Base-by-base conservation (phyloP, 257 asterid genomes). In the Solanum neorickii region DNA sequence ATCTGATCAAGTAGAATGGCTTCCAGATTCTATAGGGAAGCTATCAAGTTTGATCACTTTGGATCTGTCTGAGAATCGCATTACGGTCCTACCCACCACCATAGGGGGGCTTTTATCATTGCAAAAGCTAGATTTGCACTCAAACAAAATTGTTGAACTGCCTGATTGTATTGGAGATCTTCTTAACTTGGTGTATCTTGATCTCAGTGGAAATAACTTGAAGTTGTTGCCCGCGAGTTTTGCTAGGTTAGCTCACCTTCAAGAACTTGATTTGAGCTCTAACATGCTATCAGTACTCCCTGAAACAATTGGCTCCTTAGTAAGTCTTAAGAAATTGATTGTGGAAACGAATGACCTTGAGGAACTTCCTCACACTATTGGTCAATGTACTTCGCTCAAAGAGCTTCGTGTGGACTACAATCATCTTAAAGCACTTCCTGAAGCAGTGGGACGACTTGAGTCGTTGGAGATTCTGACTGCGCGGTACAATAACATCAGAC, bases 1-100 rank as follows among this genome's bases (percentile, higher is more conserved):
- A 90, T 87, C 92, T 12, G 99, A 96, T 31, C 99, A 95, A 77
- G 88, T 95, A 15, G 98, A 95, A 49, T 96, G 99, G 99, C 94
- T 96, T 89, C 99, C 99, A 21, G 99, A 96, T 94, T 95, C 98
- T 9, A 88, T 96, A 66, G 96, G 99, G 89, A 96, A 96, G 91
- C 93, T 96, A 25, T 90, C 96, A 12, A 89, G 92, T 87, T 91
- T 95, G 93, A 89, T 90, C 85, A 88, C 93, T 3, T 89, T 96
- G 92, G 92, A 96, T 92, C 88, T 96, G 69, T 95, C 99, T 1
- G 98, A 94, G 87, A 96, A 96, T 88, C 90, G 96, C 87, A 93
- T 96, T 87, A 77, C 89, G n/a, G 92, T 88, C 49, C 85, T 96
- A 69, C 97, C 98, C 1, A 92, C 92, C 60, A 87, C 98, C 62